Evolutionary conservation across 371 early-diverging fungal genomes (phyloP), one percentile per base, ranked within the genome.

Genomic region (Funneliformis caledonium): DNA sequence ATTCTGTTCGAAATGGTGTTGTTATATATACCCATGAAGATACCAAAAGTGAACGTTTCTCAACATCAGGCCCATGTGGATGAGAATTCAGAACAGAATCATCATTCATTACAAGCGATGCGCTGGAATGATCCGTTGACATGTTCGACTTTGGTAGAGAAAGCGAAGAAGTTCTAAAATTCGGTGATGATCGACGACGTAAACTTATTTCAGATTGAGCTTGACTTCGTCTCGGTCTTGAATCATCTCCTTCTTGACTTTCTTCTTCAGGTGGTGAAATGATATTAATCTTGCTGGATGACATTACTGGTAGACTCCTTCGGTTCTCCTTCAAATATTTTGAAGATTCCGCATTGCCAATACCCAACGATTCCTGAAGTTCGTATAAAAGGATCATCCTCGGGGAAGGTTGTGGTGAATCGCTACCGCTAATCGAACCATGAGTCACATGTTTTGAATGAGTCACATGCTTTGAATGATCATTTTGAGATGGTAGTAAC

Each of bases 161-260:
- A 31, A 9, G 5, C 52, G 52, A 19, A 11, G 19, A 14, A 37
- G 70, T 60, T 70, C 72, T 50, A 59, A 79, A 79, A 70, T 22
- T 70, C 6, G 80, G 80, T 43, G 70, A 79, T 22, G 80, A 79
- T 31, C 56, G 70, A 22, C 80, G 80, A 45, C 80, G 80, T 47
- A 43, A 26, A 59, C 70, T 22, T 16, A 45, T 70, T n/a, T 64
- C 19, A 65, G 48, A 33, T 42, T 31, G 64, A 64, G 43, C 12
- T 37, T 31, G 59, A 31, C 43, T 77, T 64, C 33, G 65, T 47
- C 6, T 10, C 26, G 77, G 31, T 43, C 60, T 47, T 64, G 61
- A 33, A 48, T 26, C 22, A 78, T 52, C 48, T 68, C 11, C 19
- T 31, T 67, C 11, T 5, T 33, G 33, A 22, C 14, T n/a, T 67